These are phyloP conservation scores for Fusarium agapanthi DNA, from an alignment of 2,329 filamentous ascomycete genomes.

Conservation along the genomic window DNA sequence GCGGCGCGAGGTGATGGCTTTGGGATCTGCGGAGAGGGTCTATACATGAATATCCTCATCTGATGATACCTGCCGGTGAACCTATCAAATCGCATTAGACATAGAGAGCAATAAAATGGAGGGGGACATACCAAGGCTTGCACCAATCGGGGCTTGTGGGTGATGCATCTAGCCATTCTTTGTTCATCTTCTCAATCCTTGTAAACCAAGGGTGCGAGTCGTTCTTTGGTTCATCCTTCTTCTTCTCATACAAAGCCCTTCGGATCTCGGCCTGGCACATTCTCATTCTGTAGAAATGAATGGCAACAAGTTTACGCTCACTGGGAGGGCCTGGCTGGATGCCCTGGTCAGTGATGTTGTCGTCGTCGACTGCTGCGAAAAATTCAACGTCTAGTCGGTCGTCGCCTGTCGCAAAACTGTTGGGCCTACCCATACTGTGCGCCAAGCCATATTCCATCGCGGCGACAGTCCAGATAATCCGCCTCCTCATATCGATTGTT, in stretches of 20 bases:
- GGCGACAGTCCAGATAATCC: conserved; percentile 86
- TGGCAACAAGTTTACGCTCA: conserved; percentile 85
- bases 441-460: conserved; percentile 91
- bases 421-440: conserved; percentile 87
- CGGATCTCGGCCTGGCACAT: conserved; percentile 88
- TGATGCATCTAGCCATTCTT: conserved; percentile 79
- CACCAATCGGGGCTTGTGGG: conserved; percentile 78
- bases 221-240: conserved; percentile 76
- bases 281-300: conserved; percentile 94
- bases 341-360: conserved; percentile 80
- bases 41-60: conserved; percentile 87
- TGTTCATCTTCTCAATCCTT: conserved; percentile 79
- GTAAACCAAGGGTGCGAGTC: conserved; percentile 89
- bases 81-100: conserved; percentile 51
- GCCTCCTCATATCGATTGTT: conserved; percentile 87
- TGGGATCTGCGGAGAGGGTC: conserved; percentile 91
- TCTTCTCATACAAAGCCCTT: conserved; percentile 85
- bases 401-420: conserved; percentile 81
- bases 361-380: conserved; percentile 83
- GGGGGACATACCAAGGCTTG: conserved; percentile 75
- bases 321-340: conserved; percentile 77
- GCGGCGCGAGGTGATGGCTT: conserved; percentile 84
- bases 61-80: conserved; percentile 79
- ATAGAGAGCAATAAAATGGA: neutral
- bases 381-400: conserved; percentile 88